Conservation (phyloP, 1,139 yeast genomes). For the Pneumocystis wakefieldiae region DNA sequence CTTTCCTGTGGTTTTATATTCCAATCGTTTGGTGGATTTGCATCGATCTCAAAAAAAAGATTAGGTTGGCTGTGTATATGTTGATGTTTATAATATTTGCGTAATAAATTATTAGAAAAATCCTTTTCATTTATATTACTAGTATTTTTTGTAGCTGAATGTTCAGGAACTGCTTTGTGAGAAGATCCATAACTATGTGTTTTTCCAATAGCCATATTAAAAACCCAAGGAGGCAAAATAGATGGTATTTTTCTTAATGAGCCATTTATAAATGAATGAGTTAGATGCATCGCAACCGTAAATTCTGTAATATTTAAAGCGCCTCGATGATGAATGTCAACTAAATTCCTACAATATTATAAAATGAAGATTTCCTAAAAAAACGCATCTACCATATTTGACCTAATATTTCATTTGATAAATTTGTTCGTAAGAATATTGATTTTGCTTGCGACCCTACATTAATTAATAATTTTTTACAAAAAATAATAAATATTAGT, state of each 20-base stretch:
- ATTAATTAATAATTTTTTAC: not conserved
- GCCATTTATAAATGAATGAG: conserved; percentile 67
- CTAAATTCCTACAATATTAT: conserved; percentile 31
- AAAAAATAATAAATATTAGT: conserved; percentile 22
- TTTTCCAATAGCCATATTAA: conserved; percentile 42
- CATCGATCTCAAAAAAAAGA: conserved; percentile 11
- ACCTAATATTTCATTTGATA: conserved; percentile 62
- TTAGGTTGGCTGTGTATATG: conserved; percentile 15
- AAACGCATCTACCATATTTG: conserved; percentile 47
- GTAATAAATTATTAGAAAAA: conserved; percentile 9
- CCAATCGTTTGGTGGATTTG: conserved; percentile 32
- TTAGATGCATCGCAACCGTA: conserved; percentile 86
- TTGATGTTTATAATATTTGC: not conserved
- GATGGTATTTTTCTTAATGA: conserved; percentile 53
- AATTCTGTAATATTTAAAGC: conserved; percentile 58
- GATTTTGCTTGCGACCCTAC: conserved; percentile 40
- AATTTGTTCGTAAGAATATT: conserved; percentile 74
- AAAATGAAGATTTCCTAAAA: not conserved
- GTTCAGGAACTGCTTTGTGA: conserved; percentile 14
- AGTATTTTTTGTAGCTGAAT: conserved; percentile 4
- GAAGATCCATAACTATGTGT: conserved; percentile 4
- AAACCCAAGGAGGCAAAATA: conserved; percentile 41
- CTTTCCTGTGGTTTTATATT: conserved; percentile 50
- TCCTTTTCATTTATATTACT: conserved; percentile 9
- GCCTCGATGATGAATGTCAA: conserved; percentile 64